A percentile compares a stretch with the other conserved stretches of the same genome.
Evolutionary conservation across 2,329 filamentous ascomycete species (phyloP).

Genomic region (Coniochaeta pulveracea): DNA sequence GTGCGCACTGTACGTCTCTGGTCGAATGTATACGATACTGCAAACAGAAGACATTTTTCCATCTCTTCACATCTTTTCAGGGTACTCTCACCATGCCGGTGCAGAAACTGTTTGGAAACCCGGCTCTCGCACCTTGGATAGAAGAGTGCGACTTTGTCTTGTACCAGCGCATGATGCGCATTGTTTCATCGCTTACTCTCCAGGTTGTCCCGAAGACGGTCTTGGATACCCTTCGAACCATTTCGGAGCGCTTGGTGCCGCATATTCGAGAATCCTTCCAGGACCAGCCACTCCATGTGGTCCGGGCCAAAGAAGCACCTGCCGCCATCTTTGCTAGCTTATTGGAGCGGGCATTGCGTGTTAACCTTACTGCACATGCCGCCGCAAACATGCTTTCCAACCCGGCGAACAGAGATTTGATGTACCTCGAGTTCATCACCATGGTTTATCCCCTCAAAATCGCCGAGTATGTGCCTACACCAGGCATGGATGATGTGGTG

Average conservation of each 20-base stretch:
- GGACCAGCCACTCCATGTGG: constrained; percentile 72
- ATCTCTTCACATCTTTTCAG: constrained; percentile 88
- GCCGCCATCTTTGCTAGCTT: constrained; percentile 82
- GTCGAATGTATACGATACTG: constrained; percentile 94
- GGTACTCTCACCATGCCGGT: constrained; percentile 95
- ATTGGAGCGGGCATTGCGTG: constrained; percentile 75
- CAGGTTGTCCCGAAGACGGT: constrained; percentile 86
- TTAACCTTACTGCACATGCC: constrained; percentile 88
- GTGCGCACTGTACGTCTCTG: constrained; percentile 88
- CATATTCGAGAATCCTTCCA: constrained; percentile 82
- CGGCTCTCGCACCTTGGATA: constrained; percentile 80
- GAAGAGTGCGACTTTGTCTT: constrained; percentile 90
- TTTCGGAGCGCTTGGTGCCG: constrained; percentile 67
- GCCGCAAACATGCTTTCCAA: constrained; percentile 88
- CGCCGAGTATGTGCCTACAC: constrained; percentile 49
- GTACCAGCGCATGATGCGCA: constrained; percentile 94
- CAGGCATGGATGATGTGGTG: constrained; percentile 56
- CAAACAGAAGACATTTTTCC: constrained; percentile 94
- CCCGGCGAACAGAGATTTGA: constrained; percentile 80
- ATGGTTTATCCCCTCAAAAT: constrained; percentile 52
- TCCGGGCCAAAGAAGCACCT: constrained; percentile 77
- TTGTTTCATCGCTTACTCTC: constrained; percentile 76
- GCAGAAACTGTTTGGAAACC: constrained; percentile 78
- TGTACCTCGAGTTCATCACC: constrained; percentile 86
- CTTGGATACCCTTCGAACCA: constrained; percentile 74